Base-by-base conservation (phyloP, 2,329 filamentous ascomycete species). In the Aureobasidium sp. region DNA sequence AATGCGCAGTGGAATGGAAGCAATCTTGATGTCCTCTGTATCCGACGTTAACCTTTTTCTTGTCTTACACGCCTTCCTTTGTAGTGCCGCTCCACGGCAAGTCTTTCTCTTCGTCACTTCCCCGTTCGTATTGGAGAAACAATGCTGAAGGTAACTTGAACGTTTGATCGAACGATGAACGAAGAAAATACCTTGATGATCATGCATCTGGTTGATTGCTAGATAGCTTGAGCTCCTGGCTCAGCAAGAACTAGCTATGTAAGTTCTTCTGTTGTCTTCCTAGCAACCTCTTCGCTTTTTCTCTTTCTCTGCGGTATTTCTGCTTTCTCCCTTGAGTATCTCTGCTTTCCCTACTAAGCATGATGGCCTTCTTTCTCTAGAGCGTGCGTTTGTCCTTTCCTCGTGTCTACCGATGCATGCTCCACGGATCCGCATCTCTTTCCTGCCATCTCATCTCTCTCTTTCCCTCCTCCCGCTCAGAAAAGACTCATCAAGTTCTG, bases 401-500 rank as follows among this genome's bases (percentile, higher is more conserved):
- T 29, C 29, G 31, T 33, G 9, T 33, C 31, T 33, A 12, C 31
- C 31, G 11, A 33, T 9, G 1, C 11, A 14, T 19, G 7, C 33
- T 33, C 31, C 9, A 33, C 8, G 31, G 1, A 33, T 12, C 31
- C 1, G 31, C 31, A 33, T 33, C 31, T 33, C 9, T 12, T 33
- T 1, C 12, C 31, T 33, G 31, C 31, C 31, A 12, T 33, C 31
- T 9, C 31, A 12, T 33, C 31, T 39, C 33, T 11, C 22, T 9
- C 35, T 24, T 24, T 7, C 35, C 24, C 15, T 9, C 22, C 3
- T 24, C n/a, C n/a, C n/a, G 12, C 33, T 65, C 69, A 72, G 71
- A 88, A 87, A 50, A 88, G 73, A 68, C 77, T 80, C 70, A 80
- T 77, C 67, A 87, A 74, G 68, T 86, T 83, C 68, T 83, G 79